These are phyloP conservation scores for Ceratobasidium sp. DNA, from an alignment of 1,284 basidiomycete species.

Conservation along the genomic window DNA sequence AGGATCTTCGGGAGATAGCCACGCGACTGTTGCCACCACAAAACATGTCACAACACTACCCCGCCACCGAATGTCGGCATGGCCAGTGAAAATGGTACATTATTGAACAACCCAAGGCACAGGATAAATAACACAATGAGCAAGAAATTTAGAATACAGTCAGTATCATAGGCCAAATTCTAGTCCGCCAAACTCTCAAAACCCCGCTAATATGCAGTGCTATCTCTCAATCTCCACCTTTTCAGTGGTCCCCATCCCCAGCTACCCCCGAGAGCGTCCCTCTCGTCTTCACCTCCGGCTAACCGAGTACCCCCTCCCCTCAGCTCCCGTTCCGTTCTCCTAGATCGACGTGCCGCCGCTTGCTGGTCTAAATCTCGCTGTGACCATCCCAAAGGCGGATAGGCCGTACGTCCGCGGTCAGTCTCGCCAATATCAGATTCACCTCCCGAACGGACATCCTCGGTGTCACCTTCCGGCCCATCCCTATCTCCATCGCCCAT, in stretches of 20 bases:
- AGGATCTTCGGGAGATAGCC: too few species aligned
- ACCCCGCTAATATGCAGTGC: constrained; percentile 70
- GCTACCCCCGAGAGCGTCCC: constrained; percentile 56
- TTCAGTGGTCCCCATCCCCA: constrained; percentile 85
- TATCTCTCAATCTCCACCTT: constrained; percentile 79
- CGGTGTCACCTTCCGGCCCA: constrained; percentile 49
- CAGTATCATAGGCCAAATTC: neutral
- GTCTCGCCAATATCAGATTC: constrained; percentile 41
- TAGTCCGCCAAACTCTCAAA: neutral
- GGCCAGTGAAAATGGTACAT: too few species aligned
- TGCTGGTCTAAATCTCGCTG: constrained; percentile 21
- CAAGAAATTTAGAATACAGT: constrained; percentile 4
- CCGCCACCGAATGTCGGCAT: neutral
- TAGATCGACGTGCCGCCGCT: constrained; percentile 17
- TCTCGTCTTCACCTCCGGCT: constrained; percentile 27
- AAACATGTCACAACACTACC: too few species aligned
- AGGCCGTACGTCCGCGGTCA: constrained; percentile 8
- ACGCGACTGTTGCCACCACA: too few species aligned
- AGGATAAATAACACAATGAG: neutral
- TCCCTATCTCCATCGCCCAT: constrained; percentile 44
- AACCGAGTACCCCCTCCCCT: constrained; percentile 53
- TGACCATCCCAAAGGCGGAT: constrained; percentile 33
- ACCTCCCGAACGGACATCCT: constrained; percentile 48
- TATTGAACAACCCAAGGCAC: neutral
- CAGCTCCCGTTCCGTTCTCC: constrained; percentile 47